Evolutionary conservation across 1,139 yeast species (phyloP).

Genomic region (Magnusiomyces paraingens): DNA sequence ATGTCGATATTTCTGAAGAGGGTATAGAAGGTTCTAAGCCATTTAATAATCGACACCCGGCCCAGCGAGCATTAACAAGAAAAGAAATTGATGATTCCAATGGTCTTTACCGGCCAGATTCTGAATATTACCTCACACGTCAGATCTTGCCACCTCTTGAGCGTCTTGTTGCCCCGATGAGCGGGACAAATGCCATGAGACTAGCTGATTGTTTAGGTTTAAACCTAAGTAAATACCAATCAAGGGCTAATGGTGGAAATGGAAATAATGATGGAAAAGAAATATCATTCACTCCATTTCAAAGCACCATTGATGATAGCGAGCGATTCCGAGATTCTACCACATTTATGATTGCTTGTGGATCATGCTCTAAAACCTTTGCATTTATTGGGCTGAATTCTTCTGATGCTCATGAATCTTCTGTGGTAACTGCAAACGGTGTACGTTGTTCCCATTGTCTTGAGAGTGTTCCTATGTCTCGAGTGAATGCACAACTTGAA

Average conservation of each 20-base stretch:
- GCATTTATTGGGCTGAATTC: conserved; percentile 63
- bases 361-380: conserved; percentile 53
- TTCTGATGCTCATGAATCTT: conserved; percentile 29
- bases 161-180: conserved; percentile 76
- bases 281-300: conserved; percentile 61
- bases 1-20: neutral
- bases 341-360: conserved; percentile 51
- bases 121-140: conserved; percentile 72
- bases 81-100: conserved; percentile 57
- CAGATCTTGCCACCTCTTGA: conserved; percentile 91
- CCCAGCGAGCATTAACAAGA: conserved; percentile 75
- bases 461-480: conserved; percentile 44
- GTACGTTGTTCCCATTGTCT: conserved; percentile 60
- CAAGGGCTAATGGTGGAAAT: conserved; percentile 25
- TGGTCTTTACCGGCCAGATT: conserved; percentile 58
- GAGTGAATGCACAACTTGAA: conserved; percentile 69
- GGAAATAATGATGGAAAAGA: conserved; percentile 38
- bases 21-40: neutral
- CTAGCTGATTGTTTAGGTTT: conserved; percentile 74
- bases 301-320: conserved; percentile 70
- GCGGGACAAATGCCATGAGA: conserved; percentile 77
- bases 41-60: conserved; percentile 36
- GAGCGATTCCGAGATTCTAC: conserved; percentile 72
- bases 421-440: conserved; percentile 61
- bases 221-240: conserved; percentile 58